These are phyloP conservation scores for Combretum micranthum DNA, from an alignment of 345 rosid species.

Conservation along the genomic window DNA sequence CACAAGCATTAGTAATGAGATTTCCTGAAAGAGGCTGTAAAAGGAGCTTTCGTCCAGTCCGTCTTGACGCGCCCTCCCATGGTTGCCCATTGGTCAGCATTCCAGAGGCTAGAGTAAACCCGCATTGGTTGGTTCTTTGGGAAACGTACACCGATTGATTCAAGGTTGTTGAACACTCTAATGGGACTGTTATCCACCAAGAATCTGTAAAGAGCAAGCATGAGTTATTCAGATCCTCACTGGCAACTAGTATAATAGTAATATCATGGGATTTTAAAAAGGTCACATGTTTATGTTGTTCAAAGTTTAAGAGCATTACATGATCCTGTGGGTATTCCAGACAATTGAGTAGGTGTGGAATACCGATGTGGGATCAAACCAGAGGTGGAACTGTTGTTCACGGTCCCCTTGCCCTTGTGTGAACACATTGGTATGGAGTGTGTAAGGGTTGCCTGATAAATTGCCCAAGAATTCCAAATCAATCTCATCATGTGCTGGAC, in stretches of 20 bases:
- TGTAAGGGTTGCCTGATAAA: slow-evolving; percentile 47
- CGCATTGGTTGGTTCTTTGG: slow-evolving; percentile 54
- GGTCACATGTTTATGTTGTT: too few relatives aligned
- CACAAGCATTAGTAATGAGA: too few relatives aligned
- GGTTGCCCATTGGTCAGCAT: too few relatives aligned
- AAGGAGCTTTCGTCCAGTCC: too few relatives aligned
- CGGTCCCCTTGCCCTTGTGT: slow-evolving; percentile 54
- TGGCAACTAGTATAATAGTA: too few relatives aligned
- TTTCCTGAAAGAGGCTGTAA: too few relatives aligned
- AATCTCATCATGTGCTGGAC: slow-evolving; percentile 54
- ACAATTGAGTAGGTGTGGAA: slow-evolving; percentile 62
- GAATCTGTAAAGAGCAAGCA: slow-evolving; percentile 20
- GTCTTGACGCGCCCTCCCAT: too few relatives aligned
- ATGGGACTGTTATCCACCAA: slow-evolving; percentile 51
- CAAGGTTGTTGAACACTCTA: slow-evolving; percentile 65
- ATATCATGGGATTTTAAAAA: too few relatives aligned
- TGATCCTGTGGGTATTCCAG: slow-evolving; percentile 45
- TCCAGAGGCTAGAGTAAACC: slow-evolving; percentile 28
- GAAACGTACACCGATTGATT: slow-evolving; percentile 49
- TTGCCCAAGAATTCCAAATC: slow-evolving; percentile 72
- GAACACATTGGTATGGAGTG: slow-evolving; percentile 51
- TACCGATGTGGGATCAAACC: slow-evolving; percentile 55
- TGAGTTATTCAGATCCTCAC: too few relatives aligned
- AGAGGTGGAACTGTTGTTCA: slow-evolving; percentile 59
- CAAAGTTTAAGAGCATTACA: slow-evolving; percentile 19